Evolutionary conservation across 768 basidiomycete species (phyloP), one percentile per base, ranked within the genome.

Genomic region (Chalciporus chontae): DNA sequence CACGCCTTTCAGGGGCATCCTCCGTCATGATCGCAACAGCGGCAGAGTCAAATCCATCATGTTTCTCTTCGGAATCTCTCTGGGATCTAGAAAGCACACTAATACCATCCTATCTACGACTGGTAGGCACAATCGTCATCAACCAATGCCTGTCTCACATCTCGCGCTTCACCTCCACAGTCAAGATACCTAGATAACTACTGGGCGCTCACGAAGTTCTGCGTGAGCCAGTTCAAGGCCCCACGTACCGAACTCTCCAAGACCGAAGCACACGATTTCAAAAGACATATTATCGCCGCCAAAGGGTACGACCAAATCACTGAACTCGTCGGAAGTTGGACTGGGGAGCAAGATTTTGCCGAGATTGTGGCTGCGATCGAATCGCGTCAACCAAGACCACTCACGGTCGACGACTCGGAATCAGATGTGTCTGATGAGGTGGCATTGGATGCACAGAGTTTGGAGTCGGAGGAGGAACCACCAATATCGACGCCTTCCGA

Each of bases 11-110:
- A 87, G 87, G 85, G 3, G 92, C 91, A 10, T 82, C 89, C 59
- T 94, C 92, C 0, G 85, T 93, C 36, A 99, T 99, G 96, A 87
- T 99, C 36, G 96, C 96, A 18, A 86, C 94, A 5, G 93, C 86
- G 1, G 96, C 94, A 6, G 96, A 99, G 68, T 70, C 85, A 5
- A 99, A 98, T 67, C 91, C 93, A 0, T 84, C 89, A 0, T 87
- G 92, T 58, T 98, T 98, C 73, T 80, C 81, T 3, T 69, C 78
- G 15, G 78, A 64, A 0, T 87, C 88, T 3, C 71, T 91, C 21
- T 63, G 72, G 11, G 87, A 93, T 56, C 69, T 93, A 1, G 85
- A 88, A 53, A 68, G 70, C 46, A 83, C 78, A 4, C 71, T 96
- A 23, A 71, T 90, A 41, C 86, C 87, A 21, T 69, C 83, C 5